Evolutionary conservation across 192 early-diverging fungal genomes (phyloP).

Genomic region (Podila verticillata): DNA sequence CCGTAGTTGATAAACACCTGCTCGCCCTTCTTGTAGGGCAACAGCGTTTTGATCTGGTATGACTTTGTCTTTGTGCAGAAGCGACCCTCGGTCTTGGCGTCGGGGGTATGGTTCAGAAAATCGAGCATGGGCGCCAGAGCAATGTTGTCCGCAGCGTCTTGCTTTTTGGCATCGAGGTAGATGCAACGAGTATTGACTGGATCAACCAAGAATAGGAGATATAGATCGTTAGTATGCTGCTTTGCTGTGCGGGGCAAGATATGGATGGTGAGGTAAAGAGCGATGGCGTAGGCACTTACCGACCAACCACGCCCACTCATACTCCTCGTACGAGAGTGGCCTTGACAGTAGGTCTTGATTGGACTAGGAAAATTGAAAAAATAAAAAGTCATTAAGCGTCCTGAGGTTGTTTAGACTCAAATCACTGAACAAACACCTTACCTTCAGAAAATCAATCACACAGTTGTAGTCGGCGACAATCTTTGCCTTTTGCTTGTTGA

Average conservation of each 20-base stretch:
- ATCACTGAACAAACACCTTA: not conserved
- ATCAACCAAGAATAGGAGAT: too few species aligned
- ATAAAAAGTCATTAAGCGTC: not conserved
- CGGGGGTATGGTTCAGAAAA: slow-evolving; percentile 76
- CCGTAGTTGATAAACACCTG: slow-evolving; percentile 73
- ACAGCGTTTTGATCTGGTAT: slow-evolving; percentile 73
- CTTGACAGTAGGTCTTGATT: slow-evolving; percentile 18
- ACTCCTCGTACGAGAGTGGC: slow-evolving; percentile 52
- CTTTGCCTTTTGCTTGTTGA: slow-evolving; percentile 55
- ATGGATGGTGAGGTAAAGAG: not conserved
- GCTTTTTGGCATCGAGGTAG: slow-evolving; percentile 55
- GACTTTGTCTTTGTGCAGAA: slow-evolving; percentile 59
- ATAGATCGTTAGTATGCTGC: not conserved
- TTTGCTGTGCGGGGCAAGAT: not conserved
- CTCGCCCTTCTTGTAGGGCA: slow-evolving; percentile 66
- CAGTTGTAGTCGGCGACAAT: slow-evolving; percentile 56
- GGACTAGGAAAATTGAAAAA: slow-evolving; percentile 2
- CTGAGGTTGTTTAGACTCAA: not conserved
- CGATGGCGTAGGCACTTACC: slow-evolving; percentile 40
- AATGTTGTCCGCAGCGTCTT: slow-evolving; percentile 60
- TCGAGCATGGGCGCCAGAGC: slow-evolving; percentile 81
- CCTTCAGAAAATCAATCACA: slow-evolving; percentile 15
- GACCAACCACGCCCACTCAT: slow-evolving; percentile 71
- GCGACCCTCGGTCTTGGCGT: slow-evolving; percentile 64
- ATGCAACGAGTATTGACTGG: slow-evolving; percentile 70